These are phyloP conservation scores for Leccinum aurantiacum DNA, from an alignment of 768 basidiomycete species.

Conservation along the genomic window DNA sequence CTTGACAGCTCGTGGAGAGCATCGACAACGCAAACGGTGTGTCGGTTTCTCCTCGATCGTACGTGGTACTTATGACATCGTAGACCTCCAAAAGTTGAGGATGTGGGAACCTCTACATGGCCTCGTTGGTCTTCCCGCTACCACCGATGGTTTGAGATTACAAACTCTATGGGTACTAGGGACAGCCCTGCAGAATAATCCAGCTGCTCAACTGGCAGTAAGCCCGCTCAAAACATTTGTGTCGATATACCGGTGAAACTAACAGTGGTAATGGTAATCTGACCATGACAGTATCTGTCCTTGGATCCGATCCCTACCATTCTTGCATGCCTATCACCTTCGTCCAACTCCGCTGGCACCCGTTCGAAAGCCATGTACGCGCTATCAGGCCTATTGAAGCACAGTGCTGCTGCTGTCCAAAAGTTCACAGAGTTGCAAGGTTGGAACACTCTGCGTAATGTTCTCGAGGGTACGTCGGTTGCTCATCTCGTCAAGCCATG, in stretches of 20 bases:
- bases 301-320: constrained; percentile 66
- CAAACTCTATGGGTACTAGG: constrained; percentile 85
- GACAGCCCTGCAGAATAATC: constrained; percentile 89
- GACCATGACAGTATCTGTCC: constrained; percentile 51
- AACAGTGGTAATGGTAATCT: not conserved
- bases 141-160: constrained; percentile 59
- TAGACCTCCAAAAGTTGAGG: constrained; percentile 72
- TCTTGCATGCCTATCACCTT: constrained; percentile 58
- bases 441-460: constrained; percentile 59
- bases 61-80: not conserved
- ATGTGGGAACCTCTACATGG: constrained; percentile 78
- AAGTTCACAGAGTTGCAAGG: constrained; percentile 53
- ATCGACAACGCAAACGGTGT: constrained; percentile 88
- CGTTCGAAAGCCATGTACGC: constrained; percentile 84
- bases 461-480: constrained; percentile 54
- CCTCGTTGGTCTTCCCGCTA: constrained; percentile 53
- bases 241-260: not conserved
- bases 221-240: constrained; percentile 25
- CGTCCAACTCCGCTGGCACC: constrained; percentile 49
- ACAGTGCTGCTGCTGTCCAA: constrained; percentile 66
- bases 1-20: constrained; percentile 69
- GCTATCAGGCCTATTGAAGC: constrained; percentile 76
- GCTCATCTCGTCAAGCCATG: not conserved
- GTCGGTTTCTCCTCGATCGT: not conserved
- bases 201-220: constrained; percentile 75